These are phyloP conservation scores for Entomortierella lignicola DNA, from an alignment of 192 early-diverging fungal genomes.

Conservation along the genomic window DNA sequence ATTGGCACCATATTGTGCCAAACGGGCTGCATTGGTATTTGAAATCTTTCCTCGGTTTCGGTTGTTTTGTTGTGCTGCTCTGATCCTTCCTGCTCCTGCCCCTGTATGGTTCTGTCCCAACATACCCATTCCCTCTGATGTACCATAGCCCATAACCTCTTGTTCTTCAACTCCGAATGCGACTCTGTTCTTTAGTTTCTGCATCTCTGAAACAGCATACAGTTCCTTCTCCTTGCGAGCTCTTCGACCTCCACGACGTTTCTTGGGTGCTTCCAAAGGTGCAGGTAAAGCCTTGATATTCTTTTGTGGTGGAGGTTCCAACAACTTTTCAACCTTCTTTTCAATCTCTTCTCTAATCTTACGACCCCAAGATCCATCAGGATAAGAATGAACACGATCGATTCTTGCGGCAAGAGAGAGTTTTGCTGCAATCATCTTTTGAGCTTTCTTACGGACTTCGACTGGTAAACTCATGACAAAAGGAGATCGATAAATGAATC, in stretches of 20 bases:
- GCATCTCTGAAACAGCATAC: constrained; percentile 86
- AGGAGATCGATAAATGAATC: constrained; percentile 84
- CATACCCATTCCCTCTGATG: constrained; percentile 90
- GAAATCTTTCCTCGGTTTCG: constrained; percentile 73
- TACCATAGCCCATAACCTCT: constrained; percentile 86
- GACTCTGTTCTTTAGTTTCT: constrained; percentile 91
- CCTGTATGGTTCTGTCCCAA: constrained; percentile 71
- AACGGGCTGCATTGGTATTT: constrained; percentile 47
- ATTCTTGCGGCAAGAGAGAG: constrained; percentile 86
- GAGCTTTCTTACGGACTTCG: constrained; percentile 83
- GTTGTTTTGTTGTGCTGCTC: constrained; percentile 76
- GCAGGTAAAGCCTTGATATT: constrained; percentile 90
- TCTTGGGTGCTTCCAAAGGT: constrained; percentile 92
- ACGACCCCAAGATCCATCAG: constrained; percentile 81
- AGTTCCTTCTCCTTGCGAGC: constrained; percentile 86
- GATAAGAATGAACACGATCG: constrained; percentile 76
- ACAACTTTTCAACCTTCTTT: constrained; percentile 86
- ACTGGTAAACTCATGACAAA: constrained; percentile 73
- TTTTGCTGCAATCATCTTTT: constrained; percentile 86
- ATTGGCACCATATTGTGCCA: constrained; percentile 48
- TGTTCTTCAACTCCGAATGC: constrained; percentile 93
- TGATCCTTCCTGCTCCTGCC: constrained; percentile 75
- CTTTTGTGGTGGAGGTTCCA: constrained; percentile 88
- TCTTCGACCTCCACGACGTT: constrained; percentile 90
- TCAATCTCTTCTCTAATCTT: constrained; percentile 83